These are phyloP conservation scores for Backusella psychrophila DNA, from an alignment of 192 early-diverging fungal species.

Conservation along the genomic window DNA sequence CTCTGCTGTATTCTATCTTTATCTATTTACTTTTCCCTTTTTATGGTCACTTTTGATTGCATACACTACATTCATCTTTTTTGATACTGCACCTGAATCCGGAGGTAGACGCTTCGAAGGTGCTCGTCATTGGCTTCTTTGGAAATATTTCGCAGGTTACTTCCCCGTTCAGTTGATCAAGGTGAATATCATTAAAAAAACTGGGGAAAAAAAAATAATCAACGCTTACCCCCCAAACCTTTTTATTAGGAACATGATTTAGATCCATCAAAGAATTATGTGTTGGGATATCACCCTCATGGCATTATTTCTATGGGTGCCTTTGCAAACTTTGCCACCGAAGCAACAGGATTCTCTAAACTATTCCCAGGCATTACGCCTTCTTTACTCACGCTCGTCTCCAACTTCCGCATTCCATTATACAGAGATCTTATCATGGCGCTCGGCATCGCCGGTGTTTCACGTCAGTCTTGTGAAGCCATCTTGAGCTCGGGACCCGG, in stretches of 20 bases:
- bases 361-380: constrained; percentile 79
- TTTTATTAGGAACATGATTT: constrained; percentile 66
- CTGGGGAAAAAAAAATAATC: not conserved
- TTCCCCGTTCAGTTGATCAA: constrained; percentile 80
- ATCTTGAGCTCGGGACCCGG: constrained; percentile 72
- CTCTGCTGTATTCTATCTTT: constrained; percentile 58
- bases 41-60: constrained; percentile 62
- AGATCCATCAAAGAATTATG: constrained; percentile 81
- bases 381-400: constrained; percentile 76
- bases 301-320: constrained; percentile 86
- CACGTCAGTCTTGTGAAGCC: constrained; percentile 69
- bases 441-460: constrained; percentile 76
- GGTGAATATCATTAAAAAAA: constrained; percentile 21
- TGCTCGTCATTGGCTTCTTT: constrained; percentile 53
- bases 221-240: no score
- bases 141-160: constrained; percentile 79
- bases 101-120: constrained; percentile 66
- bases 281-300: constrained; percentile 94
- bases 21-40: constrained; percentile 50
- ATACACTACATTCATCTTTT: constrained; percentile 74
- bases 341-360: constrained; percentile 71
- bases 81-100: constrained; percentile 75
- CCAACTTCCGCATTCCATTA: constrained; percentile 84
- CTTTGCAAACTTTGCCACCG: constrained; percentile 78
- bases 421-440: constrained; percentile 83